Evolutionary conservation across 306 rosid species (phyloP).

Genomic region (Fagus crenata): DNA sequence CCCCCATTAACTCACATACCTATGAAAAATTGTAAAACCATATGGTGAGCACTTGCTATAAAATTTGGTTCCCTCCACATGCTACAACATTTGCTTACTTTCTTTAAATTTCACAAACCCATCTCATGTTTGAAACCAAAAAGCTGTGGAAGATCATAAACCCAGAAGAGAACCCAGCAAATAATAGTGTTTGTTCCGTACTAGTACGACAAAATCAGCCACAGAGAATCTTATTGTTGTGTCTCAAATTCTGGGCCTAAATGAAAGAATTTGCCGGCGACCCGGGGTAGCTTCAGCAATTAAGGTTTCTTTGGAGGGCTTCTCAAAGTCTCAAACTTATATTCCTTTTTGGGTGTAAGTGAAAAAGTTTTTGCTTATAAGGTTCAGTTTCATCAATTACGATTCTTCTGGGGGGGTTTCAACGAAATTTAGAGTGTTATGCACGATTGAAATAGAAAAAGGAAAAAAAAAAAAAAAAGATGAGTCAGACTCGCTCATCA

Average conservation of each 20-base stretch:
- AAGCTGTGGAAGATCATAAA: no score
- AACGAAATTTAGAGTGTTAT: no score
- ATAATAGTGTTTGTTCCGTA: no score
- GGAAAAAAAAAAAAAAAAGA: constrained; percentile 17
- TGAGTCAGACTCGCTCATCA: constrained; percentile 29
- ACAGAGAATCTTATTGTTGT: not conserved
- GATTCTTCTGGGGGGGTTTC: not conserved
- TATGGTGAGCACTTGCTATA: no score
- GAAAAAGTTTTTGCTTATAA: not conserved
- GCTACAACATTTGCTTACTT: no score
- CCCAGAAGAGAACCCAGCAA: no score
- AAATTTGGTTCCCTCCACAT: no score
- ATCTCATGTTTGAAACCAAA: no score
- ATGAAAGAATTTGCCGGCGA: not conserved
- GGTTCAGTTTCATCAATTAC: constrained; percentile 4
- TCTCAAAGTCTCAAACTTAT: not conserved
- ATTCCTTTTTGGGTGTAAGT: not conserved
- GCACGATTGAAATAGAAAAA: no score
- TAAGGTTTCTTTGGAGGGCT: not conserved
- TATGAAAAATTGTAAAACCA: no score
- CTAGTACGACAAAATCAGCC: not conserved
- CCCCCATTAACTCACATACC: no score
- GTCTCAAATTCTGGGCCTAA: not conserved
- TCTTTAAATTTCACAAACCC: no score
- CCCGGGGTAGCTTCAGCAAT: not conserved